Base-by-base conservation (phyloP, 2,329 filamentous ascomycete genomes). In the Diaporthe ilicicola region DNA sequence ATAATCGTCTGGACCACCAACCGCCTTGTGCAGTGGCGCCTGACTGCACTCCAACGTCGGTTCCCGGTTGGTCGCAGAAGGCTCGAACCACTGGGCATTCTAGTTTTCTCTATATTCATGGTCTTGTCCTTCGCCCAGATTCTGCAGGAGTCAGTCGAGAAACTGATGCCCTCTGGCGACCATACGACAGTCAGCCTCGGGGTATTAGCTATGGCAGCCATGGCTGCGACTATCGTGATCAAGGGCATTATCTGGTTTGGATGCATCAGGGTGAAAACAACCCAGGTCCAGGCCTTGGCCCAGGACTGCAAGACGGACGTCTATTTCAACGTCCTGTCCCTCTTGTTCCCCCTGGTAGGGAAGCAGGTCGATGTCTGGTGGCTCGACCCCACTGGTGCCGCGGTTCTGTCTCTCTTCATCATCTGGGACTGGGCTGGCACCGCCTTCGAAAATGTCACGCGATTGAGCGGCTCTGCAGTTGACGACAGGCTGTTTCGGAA, bases 351-450 rank as follows among this genome's bases (percentile, higher is more conserved):
- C 0, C 81, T 91, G 34, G 85, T 92, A 62, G 91, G 91, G 8
- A 83, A 87, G 74, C 83, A 87, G 61, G 82, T 86, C 4, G 77
- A 87, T 29, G 76, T 91, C 17, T 93, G 91, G 90, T 92, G 90
- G 90, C 83, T 93, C 17, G 91, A 93, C 76, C 82, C 84, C 7
- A 82, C 87, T 0, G 91, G 90, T 68, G 91, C 90, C 4, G 86
- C 87, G 0, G 75, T 92, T 0, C 82, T 93, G 0, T 91, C 90
- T 0, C 79, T 92, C 5, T 92, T 87, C 81, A 91, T 93, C 78
- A 92, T 92, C 74, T 89, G 88, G 79, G 91, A 92, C 79, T 92
- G 90, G 91, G 87, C 87, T 1, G 84, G 85, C 55, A 92, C 90
- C 0, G 89, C 85, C 72, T 83, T 90, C 59, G 84, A 88, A 68